Conservation (phyloP, 441 rosid genomes). For the Gossypium davidsonii region DNA sequence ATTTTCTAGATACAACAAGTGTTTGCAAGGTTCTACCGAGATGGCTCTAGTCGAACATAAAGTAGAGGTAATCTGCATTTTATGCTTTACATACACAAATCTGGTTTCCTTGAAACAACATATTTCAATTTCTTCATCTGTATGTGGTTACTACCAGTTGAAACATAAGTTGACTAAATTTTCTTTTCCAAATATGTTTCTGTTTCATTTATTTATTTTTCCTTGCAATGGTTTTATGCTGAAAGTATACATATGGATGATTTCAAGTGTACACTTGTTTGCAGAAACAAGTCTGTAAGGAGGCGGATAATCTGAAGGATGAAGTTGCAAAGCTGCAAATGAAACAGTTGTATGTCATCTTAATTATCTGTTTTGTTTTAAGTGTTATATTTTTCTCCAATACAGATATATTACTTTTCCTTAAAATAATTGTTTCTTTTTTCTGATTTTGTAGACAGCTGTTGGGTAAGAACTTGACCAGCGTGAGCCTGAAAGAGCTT, state of each 20-base stretch:
- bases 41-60: conserved; percentile 32
- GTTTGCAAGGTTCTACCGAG: conserved; percentile 44
- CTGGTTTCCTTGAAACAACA: background rate
- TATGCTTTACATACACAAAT: background rate
- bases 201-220: background rate
- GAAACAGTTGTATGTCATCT: conserved; percentile 57
- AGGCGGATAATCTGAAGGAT: conserved; percentile 50
- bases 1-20: conserved; percentile 61
- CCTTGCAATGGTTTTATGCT: background rate
- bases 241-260: background rate
- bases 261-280: conserved; percentile 11
- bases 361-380: conserved; percentile 4
- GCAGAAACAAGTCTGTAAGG: conserved; percentile 46
- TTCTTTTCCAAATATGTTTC: background rate
- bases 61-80: conserved; percentile 37
- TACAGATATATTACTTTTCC: conserved; percentile 9
- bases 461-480: conserved; percentile 59
- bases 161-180: background rate
- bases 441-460: conserved; percentile 40
- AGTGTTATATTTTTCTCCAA: background rate
- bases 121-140: background rate
- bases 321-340: conserved; percentile 62
- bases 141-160: background rate
- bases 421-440: conserved; percentile 7
- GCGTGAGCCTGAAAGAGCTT: conserved; percentile 60